Evolutionary conservation across 805 yeast species (phyloP).

Genomic region (Diddensiella transvaalensis): DNA sequence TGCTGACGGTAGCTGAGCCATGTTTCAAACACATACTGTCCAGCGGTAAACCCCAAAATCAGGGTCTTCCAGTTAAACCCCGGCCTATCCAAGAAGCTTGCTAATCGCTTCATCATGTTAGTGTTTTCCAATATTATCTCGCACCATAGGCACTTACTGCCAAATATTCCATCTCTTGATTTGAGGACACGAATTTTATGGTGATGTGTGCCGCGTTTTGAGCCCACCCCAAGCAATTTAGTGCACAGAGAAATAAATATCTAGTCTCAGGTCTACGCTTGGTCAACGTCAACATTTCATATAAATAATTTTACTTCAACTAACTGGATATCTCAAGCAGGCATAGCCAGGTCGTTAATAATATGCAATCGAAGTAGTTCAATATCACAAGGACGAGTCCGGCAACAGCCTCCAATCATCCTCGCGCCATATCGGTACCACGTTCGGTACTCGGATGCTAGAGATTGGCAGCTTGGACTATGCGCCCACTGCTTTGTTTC

Average conservation of each 20-base stretch:
- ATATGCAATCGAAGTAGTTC: background rate
- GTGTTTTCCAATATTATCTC: too few species aligned
- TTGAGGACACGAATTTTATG: background rate
- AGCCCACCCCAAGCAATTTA: too few species aligned
- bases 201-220: too few species aligned
- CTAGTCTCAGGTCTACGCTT: too few species aligned
- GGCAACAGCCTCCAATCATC: constrained; percentile 73
- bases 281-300: too few species aligned
- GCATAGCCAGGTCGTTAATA: background rate
- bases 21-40: constrained; percentile 71
- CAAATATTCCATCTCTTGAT: background rate
- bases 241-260: too few species aligned
- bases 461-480: constrained; percentile 12
- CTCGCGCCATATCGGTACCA: constrained; percentile 44
- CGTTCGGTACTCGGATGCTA: constrained; percentile 39
- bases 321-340: too few species aligned
- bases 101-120: constrained; percentile 32
- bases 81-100: constrained; percentile 59
- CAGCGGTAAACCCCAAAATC: constrained; percentile 68
- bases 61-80: constrained; percentile 76
- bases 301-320: too few species aligned
- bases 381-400: constrained; percentile 56
- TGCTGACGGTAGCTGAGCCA: constrained; percentile 77
- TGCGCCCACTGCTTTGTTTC: constrained; percentile 41
- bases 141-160: background rate